Conservation (phyloP, 2,329 filamentous ascomycete genomes). For the Trichoderma atrobrunneum region DNA sequence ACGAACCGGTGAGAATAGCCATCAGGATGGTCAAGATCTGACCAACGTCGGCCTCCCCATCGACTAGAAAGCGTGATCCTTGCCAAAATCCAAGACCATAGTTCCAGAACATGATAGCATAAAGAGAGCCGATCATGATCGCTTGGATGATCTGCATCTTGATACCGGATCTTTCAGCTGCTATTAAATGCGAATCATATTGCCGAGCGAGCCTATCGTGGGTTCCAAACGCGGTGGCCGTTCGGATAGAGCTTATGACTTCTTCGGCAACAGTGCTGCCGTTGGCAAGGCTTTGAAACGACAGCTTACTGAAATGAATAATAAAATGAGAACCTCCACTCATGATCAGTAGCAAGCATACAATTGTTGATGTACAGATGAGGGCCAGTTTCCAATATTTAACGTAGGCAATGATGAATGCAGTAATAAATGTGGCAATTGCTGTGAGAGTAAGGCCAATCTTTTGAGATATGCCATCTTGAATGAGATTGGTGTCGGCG, state of each 20-base stretch:
- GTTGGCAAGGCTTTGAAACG: not conserved
- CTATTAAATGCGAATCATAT: slow-evolving; percentile 25
- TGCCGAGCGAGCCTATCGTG: slow-evolving; percentile 32
- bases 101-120: slow-evolving; percentile 36
- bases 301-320: not conserved
- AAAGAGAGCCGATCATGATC: slow-evolving; percentile 33
- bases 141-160: slow-evolving; percentile 34
- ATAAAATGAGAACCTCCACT: not conserved
- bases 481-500: slow-evolving; percentile 47
- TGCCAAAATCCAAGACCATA: slow-evolving; percentile 42
- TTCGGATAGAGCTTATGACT: slow-evolving; percentile 37
- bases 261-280: slow-evolving; percentile 35
- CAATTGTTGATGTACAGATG: slow-evolving; percentile 27
- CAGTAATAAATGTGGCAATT: slow-evolving; percentile 40
- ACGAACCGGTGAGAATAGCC: slow-evolving; percentile 4
- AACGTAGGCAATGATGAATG: slow-evolving; percentile 49
- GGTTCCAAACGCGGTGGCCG: slow-evolving; percentile 39
- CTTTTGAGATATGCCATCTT: slow-evolving; percentile 52
- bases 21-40: slow-evolving; percentile 33
- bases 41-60: slow-evolving; percentile 32
- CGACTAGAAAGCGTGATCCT: slow-evolving; percentile 34
- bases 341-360: not conserved
- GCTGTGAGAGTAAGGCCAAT: slow-evolving; percentile 43
- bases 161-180: slow-evolving; percentile 28
- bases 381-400: slow-evolving; percentile 52